Base-by-base conservation (phyloP, 495 filamentous ascomycete species). In the Bathelium albidoporum region DNA sequence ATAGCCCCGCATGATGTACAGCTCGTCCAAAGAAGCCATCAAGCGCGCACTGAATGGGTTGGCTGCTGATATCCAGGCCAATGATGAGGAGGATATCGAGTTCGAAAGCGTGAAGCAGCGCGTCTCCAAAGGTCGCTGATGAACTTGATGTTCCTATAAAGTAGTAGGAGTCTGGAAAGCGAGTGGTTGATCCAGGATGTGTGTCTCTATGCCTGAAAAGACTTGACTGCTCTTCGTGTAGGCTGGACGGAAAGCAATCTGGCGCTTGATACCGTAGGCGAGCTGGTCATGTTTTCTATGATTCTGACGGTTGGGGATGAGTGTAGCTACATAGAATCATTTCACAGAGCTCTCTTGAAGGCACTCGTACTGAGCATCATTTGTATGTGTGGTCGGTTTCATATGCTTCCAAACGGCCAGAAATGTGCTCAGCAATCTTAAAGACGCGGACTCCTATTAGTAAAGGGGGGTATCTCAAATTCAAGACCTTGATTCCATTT, bases 1-100 rank as follows among this genome's bases (percentile, higher is more conserved):
- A 26, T 67, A 92, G 89, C 79, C 85, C 73, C 89, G 90, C 78
- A 97, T 97, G 95, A 83, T 96, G 69, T 97, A 97, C 85, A 90
- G 93, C 72, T 90, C 90, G 60, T 97, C 93, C 72, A 95, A 95
- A 76, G 91, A 96, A 70, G 84, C 84, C 63, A 81, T 98, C 68
- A 96, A 95, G 81, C 88, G 87, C 73, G 79, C 94, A 31, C 84
- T 98, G 62, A 89, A 83, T 74, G 89, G 89, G 34, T 75, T 97
- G 66, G 83, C 83, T 62, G 77, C 79, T 70, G 92, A 95, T 72
- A 83, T 96, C 70, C 95, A 98, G 80, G 94, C 91, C 77, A 96
- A 96, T 76, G 90, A 96, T 74, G 81, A 81, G 69, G 85, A 88
- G 73, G 95, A 96, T 70, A 88, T 97, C 70, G 91, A 95, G 78